phyloP scores from a whole-genome alignment of 2,329 filamentous ascomycete species.

The Diplodia scrobiculata region DNA sequence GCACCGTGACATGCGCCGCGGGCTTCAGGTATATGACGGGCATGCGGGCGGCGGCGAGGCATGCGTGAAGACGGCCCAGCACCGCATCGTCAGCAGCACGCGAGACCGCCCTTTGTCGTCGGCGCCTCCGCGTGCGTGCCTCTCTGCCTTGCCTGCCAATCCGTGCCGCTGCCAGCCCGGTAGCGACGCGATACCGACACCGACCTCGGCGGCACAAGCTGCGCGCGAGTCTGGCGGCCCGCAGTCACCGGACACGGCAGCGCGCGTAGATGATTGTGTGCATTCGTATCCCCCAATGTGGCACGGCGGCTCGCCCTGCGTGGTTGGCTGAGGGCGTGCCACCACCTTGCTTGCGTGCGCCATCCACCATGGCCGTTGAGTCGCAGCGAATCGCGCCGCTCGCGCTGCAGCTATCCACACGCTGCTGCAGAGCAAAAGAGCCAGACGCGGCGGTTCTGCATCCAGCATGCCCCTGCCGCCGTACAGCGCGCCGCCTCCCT shows the following conservation, averaged over 20 bases:
- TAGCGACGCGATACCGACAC: constrained; percentile 7
- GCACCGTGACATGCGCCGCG: constrained; percentile 5
- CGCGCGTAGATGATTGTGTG: constrained; percentile 20
- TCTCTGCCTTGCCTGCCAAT: constrained; percentile 10
- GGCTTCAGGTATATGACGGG: constrained; percentile 17
- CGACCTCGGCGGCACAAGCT: not conserved
- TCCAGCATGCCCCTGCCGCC: constrained; percentile 5
- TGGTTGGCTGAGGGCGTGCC: constrained; percentile 16
- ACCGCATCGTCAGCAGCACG: constrained; percentile 18
- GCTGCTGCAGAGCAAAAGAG: constrained; percentile 10
- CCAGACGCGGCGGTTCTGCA: constrained; percentile 15
- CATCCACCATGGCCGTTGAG: constrained; percentile 15
- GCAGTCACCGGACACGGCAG: constrained; percentile 8
- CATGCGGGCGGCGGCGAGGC: constrained; percentile 4
- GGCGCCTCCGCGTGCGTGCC: constrained; percentile 23
- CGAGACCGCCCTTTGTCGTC: constrained; percentile 6
- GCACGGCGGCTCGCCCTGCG: constrained; percentile 20
- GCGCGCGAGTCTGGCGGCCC: not conserved
- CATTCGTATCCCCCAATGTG: constrained; percentile 19
- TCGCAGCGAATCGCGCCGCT: constrained; percentile 11
- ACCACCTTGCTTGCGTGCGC: constrained; percentile 23
- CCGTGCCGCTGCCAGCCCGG: not conserved
- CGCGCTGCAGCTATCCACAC: constrained; percentile 6
- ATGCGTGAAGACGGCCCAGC: constrained; percentile 11
- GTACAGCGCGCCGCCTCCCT: not conserved